These are phyloP conservation scores for Suillus subluteus DNA, from an alignment of 768 basidiomycete genomes.

Conservation along the genomic window DNA sequence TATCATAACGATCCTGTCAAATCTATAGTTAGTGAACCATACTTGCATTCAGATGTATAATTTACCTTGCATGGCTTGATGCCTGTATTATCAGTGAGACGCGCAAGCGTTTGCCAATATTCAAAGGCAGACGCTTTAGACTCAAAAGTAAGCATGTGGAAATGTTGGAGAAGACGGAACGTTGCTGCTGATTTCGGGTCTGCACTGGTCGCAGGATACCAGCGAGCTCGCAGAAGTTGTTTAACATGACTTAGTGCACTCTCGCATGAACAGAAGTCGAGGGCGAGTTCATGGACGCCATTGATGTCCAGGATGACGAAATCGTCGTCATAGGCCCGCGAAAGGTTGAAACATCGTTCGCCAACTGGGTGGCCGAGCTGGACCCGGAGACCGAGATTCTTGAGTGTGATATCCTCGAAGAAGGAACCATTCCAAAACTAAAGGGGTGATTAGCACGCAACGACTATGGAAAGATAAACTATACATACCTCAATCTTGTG, in stretches of 20 bases:
- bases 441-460: no score
- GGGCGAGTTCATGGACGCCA: constrained; percentile 22
- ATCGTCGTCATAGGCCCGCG: constrained; percentile 11
- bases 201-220: constrained; percentile 10
- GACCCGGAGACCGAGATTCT: constrained; percentile 22
- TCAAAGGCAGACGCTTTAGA: constrained; percentile 33
- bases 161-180: constrained; percentile 23
- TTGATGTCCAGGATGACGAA: constrained; percentile 27
- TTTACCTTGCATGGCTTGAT: constrained; percentile 9
- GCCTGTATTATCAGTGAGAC: constrained; percentile 33
- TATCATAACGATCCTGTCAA: background rate
- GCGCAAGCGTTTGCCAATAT: constrained; percentile 27
- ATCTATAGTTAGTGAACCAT: background rate
- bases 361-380: constrained; percentile 25
- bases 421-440: constrained; percentile 23
- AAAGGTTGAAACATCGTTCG: constrained; percentile 16
- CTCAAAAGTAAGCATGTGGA: constrained; percentile 32
- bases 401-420: constrained; percentile 15
- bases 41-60: constrained; percentile 14
- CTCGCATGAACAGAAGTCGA: constrained; percentile 21
- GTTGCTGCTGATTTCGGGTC: background rate
- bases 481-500: no score
- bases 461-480: no score
- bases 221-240: constrained; percentile 16
- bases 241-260: constrained; percentile 4